phyloP scores from a whole-genome alignment of 768 basidiomycete genomes.

The Kwoniella shandongensis region DNA sequence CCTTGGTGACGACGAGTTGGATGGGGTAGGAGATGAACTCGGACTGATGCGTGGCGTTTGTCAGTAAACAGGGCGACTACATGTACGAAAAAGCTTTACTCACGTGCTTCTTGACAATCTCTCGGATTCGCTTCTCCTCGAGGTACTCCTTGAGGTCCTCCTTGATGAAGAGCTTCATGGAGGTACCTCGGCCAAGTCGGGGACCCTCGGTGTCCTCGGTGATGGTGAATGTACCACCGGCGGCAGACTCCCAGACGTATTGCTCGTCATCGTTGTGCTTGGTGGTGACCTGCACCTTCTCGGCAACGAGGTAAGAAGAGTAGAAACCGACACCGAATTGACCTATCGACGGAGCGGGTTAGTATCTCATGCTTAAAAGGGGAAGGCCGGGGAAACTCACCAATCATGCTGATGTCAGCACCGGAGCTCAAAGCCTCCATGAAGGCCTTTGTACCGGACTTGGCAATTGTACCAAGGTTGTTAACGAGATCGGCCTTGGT shows the following conservation, averaged over 20 bases:
- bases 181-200: slow-evolving; percentile 87
- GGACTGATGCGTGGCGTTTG: slow-evolving; percentile 56
- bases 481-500: slow-evolving; percentile 99
- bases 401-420: slow-evolving; percentile 76
- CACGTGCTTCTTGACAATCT: slow-evolving; percentile 96
- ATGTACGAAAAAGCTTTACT: slow-evolving; percentile 15
- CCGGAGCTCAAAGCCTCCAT: slow-evolving; percentile 86
- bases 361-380: not conserved
- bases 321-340: slow-evolving; percentile 99
- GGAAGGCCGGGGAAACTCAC: slow-evolving; percentile 55
- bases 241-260: slow-evolving; percentile 99
- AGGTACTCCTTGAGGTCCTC: slow-evolving; percentile 99
- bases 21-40: slow-evolving; percentile 99
- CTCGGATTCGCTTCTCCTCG: slow-evolving; percentile 99
- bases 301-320: slow-evolving; percentile 98
- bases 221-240: slow-evolving; percentile 99
- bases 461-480: slow-evolving; percentile 69
- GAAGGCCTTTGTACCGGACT: slow-evolving; percentile 75
- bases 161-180: slow-evolving; percentile 75
- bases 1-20: slow-evolving; percentile 96
- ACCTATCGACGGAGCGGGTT: slow-evolving; percentile 18
- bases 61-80: not conserved
- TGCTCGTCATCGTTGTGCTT: slow-evolving; percentile 99
- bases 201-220: slow-evolving; percentile 87
- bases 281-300: slow-evolving; percentile 96